Percentiles rank a stretch among this genome's conserved stretches.
phyloP scores from a whole-genome alignment of 2,329 filamentous ascomycete genomes.

The Sclerotinia borealis region DNA sequence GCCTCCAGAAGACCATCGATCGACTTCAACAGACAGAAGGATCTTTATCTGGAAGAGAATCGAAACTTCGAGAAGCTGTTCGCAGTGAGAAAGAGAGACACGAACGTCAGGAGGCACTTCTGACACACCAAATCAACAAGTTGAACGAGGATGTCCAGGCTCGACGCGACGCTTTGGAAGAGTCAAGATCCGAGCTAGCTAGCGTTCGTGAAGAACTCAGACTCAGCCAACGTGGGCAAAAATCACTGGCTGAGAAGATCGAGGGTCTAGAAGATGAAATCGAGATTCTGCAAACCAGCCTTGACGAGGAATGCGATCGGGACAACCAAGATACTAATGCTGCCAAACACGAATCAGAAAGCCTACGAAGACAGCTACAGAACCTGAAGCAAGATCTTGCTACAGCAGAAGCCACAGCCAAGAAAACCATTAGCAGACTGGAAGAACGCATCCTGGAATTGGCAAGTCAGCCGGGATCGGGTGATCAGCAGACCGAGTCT shows the following conservation, averaged over 20 bases:
- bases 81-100: conserved; percentile 68
- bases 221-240: conserved; percentile 58
- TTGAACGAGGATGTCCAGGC: conserved; percentile 65
- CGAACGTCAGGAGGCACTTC: conserved; percentile 60
- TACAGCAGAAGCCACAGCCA: conserved; percentile 37
- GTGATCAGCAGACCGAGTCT: conserved; percentile 37
- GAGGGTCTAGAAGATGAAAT: conserved; percentile 69
- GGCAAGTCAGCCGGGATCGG: conserved; percentile 35
- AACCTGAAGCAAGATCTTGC: conserved; percentile 31
- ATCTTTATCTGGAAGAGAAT: conserved; percentile 60
- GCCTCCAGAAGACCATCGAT: conserved; percentile 65
- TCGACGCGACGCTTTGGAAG: conserved; percentile 59
- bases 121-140: conserved; percentile 68
- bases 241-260: conserved; percentile 56
- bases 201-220: conserved; percentile 63
- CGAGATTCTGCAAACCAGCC: conserved; percentile 58
- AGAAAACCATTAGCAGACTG: conserved; percentile 59
- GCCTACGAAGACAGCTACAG: conserved; percentile 40
- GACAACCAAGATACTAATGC: conserved; percentile 43
- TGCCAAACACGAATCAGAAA: conserved; percentile 38
- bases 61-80: conserved; percentile 60
- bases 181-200: conserved; percentile 60
- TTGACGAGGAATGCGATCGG: conserved; percentile 55
- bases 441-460: conserved; percentile 48
- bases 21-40: conserved; percentile 63